Conservation (phyloP, 1,284 basidiomycete genomes). For the Ceratobasidium sp. region DNA sequence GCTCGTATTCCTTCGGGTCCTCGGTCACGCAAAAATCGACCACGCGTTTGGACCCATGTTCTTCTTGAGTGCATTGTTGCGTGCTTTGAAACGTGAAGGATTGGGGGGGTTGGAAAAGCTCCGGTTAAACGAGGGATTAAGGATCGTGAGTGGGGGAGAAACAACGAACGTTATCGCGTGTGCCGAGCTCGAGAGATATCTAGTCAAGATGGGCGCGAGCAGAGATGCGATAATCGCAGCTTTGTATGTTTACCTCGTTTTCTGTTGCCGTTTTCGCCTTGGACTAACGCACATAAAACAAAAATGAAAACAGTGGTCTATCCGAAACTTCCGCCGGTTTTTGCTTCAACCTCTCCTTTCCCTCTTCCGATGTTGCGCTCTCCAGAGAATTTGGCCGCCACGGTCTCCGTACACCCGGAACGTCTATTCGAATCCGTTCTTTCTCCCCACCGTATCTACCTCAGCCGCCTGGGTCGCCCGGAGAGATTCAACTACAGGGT, state of each 20-base stretch:
- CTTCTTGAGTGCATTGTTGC: neutral
- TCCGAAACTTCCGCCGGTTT: slow-evolving; percentile 13
- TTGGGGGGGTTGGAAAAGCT: neutral
- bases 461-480: neutral
- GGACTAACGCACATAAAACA: neutral
- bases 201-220: neutral
- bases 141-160: slow-evolving; percentile 24
- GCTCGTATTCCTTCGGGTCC: neutral
- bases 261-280: no score
- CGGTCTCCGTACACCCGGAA: slow-evolving; percentile 12
- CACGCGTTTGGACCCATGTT: slow-evolving; percentile 26
- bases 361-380: slow-evolving; percentile 2
- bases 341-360: slow-evolving; percentile 6
- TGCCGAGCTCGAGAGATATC: neutral
- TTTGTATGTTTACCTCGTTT: neutral
- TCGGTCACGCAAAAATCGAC: slow-evolving; percentile 8
- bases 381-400: slow-evolving; percentile 3
- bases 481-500: slow-evolving; percentile 10
- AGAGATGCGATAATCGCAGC: slow-evolving; percentile 5
- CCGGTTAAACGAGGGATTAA: neutral
- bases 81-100: neutral
- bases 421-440: neutral
- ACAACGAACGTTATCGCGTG: neutral
- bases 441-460: slow-evolving; percentile 3
- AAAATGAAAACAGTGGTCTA: neutral